Percentiles rank a stretch among this genome's conserved stretches.
Evolutionary conservation across 306 rosid genomes (phyloP).

Genomic region (Arachis hypogaea): DNA sequence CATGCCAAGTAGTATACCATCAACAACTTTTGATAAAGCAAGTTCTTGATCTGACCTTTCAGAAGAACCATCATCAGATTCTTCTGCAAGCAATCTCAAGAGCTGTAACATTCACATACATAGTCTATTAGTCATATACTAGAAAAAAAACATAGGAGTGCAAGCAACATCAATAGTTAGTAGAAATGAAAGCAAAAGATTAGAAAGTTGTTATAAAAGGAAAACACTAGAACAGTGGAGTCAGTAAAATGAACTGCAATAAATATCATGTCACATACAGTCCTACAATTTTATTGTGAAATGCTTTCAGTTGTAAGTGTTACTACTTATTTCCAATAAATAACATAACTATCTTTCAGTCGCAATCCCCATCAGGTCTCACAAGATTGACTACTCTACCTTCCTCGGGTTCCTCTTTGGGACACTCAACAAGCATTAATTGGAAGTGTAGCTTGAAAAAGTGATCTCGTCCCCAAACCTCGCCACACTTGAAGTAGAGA

Average conservation of each 20-base stretch:
- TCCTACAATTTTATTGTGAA: too few species aligned
- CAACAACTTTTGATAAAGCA: conserved; percentile 70
- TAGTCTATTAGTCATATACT: conserved; percentile 12
- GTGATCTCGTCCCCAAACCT: too few species aligned
- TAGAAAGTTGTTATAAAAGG: neutral
- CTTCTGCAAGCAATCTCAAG: conserved; percentile 77
- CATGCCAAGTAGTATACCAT: conserved; percentile 59
- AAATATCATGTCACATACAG: neutral
- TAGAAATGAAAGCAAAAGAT: neutral
- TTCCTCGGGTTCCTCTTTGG: too few species aligned
- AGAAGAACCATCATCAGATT: conserved; percentile 53
- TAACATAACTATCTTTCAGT: too few species aligned
- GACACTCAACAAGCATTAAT: too few species aligned
- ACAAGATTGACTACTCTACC: too few species aligned
- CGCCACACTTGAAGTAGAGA: too few species aligned
- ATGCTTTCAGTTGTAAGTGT: too few species aligned
- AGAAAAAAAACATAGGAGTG: neutral
- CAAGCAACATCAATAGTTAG: neutral
- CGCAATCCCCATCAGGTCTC: too few species aligned
- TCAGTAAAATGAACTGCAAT: neutral
- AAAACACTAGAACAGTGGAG: neutral
- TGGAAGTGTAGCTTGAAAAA: too few species aligned
- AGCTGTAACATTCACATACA: conserved; percentile 57
- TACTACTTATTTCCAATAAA: too few species aligned
- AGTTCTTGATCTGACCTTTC: conserved; percentile 65